phyloP scores from a whole-genome alignment of 2,329 filamentous ascomycete species.

The Cadophora sp. region DNA sequence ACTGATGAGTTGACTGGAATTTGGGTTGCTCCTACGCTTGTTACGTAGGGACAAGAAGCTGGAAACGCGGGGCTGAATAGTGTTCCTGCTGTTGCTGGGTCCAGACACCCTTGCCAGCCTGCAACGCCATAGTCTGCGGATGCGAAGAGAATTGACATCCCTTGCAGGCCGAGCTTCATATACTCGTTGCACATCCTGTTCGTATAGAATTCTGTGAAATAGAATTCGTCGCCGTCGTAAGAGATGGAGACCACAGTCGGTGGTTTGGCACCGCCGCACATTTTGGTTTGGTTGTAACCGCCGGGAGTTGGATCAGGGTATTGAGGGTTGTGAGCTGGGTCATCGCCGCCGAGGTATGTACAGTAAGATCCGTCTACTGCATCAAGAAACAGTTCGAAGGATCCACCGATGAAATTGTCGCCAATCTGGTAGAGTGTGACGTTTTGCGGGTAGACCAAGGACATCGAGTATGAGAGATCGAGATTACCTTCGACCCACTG shows the following conservation, averaged over 20 bases:
- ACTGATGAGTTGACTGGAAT: conserved; percentile 11
- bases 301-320: conserved; percentile 21
- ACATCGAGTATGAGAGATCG: conserved; percentile 56
- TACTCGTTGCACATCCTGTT: conserved; percentile 21
- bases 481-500: conserved; percentile 44
- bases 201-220: conserved; percentile 18
- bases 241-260: no score
- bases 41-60: conserved; percentile 17
- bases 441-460: conserved; percentile 56
- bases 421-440: conserved; percentile 55
- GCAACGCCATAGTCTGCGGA: conserved; percentile 26
- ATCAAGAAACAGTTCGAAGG: conserved; percentile 43
- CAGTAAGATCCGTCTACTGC: conserved; percentile 45
- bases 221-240: conserved; percentile 20
- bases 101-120: conserved; percentile 16
- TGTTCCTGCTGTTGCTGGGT: conserved; percentile 5
- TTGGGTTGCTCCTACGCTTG: conserved; percentile 21
- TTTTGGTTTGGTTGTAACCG: conserved; percentile 13
- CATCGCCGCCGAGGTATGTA: conserved; percentile 7
- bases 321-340: conserved; percentile 20
- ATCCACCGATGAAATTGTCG: conserved; percentile 36
- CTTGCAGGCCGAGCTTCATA: conserved; percentile 21
- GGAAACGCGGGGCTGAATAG: conserved; percentile 21
- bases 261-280: no score
- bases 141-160: conserved; percentile 17